Evolutionary conservation across 306 rosid species (phyloP).

Genomic region (Carpinus fangiana): DNA sequence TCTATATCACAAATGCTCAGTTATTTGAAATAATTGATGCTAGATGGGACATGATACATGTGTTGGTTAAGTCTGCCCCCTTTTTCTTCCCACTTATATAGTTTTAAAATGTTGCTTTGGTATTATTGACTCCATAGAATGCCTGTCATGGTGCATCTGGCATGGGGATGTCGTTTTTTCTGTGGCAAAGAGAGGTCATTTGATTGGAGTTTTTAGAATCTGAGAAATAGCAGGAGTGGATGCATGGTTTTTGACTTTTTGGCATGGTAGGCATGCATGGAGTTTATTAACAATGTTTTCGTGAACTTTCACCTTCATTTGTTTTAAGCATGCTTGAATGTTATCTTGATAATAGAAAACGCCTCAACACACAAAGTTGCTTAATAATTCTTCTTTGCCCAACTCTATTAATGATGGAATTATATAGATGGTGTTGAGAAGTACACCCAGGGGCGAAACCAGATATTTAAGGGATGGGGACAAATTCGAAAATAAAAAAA

Average conservation of each 20-base stretch:
- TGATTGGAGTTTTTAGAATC: neutral
- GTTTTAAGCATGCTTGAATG: too few relatives aligned
- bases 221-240: neutral
- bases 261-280: too few relatives aligned
- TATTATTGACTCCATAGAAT: neutral
- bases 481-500: too few relatives aligned
- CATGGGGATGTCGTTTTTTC: neutral
- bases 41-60: neutral
- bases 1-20: slow-evolving; percentile 18
- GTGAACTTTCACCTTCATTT: too few relatives aligned
- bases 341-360: too few relatives aligned
- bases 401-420: too few relatives aligned
- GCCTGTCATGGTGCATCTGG: neutral
- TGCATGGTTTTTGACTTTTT: neutral
- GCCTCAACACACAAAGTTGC: too few relatives aligned
- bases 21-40: neutral
- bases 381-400: too few relatives aligned
- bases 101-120: neutral
- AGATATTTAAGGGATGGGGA: too few relatives aligned
- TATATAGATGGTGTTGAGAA: too few relatives aligned
- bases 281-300: too few relatives aligned
- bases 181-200: neutral
- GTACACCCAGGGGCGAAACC: too few relatives aligned
- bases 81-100: neutral
- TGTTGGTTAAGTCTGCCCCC: neutral